Conservation (phyloP, 129 eudicot species). For the Helichrysum umbraculigerum region DNA sequence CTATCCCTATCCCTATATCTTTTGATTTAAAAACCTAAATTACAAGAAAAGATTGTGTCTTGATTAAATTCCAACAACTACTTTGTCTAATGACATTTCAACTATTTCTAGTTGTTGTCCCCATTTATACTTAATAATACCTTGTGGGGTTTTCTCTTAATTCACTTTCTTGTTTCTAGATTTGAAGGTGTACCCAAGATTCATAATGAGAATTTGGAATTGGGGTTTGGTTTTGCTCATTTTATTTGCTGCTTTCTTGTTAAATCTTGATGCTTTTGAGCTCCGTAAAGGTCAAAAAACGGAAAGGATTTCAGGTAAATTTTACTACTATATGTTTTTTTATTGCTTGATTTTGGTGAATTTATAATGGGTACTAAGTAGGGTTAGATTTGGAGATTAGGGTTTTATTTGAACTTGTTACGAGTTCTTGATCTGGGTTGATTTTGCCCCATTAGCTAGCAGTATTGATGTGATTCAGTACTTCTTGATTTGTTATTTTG, state of each 20-base stretch:
- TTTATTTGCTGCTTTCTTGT: slow-evolving; percentile 27
- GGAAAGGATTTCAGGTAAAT: slow-evolving; percentile 79
- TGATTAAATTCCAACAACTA: background rate
- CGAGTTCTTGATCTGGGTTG: slow-evolving; percentile 22
- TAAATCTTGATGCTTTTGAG: slow-evolving; percentile 56
- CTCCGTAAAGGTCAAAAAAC: slow-evolving; percentile 59
- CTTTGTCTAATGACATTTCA: background rate
- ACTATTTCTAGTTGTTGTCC: slow-evolving; percentile 19
- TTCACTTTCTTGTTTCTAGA: background rate
- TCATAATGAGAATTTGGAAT: slow-evolving; percentile 44
- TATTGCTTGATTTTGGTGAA: background rate
- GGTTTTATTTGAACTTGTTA: slow-evolving; percentile 23
- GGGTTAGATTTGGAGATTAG: slow-evolving; percentile 15
- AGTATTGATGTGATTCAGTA: background rate
- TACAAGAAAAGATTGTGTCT: background rate
- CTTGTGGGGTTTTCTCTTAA: slow-evolving; percentile 18
- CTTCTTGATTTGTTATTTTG: background rate
- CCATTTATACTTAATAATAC: slow-evolving; percentile 30
- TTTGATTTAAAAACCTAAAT: background rate
- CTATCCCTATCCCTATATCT: background rate
- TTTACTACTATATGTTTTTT: background rate
- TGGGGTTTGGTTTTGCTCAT: slow-evolving; percentile 49
- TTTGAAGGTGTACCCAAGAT: slow-evolving; percentile 14
- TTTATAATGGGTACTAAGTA: background rate
- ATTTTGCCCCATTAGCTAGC: background rate